Percentiles rank a stretch among this genome's conserved stretches.
phyloP scores from a whole-genome alignment of 1,284 basidiomycete genomes.

The Vanrija sp. region DNA sequence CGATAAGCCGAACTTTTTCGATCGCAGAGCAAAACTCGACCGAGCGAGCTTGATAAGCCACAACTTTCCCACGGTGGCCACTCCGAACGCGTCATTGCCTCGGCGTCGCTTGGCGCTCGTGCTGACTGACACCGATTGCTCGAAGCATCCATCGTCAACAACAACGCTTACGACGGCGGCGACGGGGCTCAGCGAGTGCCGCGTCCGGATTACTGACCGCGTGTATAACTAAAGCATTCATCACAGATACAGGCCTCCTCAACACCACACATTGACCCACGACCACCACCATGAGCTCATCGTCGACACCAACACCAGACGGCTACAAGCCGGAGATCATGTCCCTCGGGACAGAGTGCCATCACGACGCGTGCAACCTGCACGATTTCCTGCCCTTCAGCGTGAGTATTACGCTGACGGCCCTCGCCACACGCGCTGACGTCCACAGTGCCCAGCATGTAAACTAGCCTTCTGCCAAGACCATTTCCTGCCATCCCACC shows the following conservation, averaged over 20 bases:
- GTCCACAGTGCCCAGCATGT: constrained; percentile 46
- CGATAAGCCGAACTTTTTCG: too few species aligned
- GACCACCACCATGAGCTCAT: too few species aligned
- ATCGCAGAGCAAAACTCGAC: too few species aligned
- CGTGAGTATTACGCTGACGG: constrained; percentile 22
- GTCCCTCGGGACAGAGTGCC: constrained; percentile 46
- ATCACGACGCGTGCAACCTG: constrained; percentile 45
- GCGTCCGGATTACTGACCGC: not conserved
- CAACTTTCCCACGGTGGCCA: too few species aligned
- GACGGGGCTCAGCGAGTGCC: not conserved
- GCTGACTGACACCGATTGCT: too few species aligned
- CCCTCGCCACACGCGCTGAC: constrained; percentile 1
- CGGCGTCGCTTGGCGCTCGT: too few species aligned
- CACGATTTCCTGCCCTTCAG: constrained; percentile 48
- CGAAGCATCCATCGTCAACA: too few species aligned
- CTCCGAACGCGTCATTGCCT: too few species aligned
- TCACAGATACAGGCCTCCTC: not conserved
- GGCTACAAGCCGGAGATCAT: constrained; percentile 31
- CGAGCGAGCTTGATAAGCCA: too few species aligned
- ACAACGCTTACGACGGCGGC: too few species aligned
- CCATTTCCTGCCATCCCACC: constrained; percentile 45
- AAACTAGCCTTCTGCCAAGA: constrained; percentile 45
- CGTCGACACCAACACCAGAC: constrained; percentile 1
- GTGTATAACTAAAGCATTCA: too few species aligned
- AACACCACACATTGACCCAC: not conserved